phyloP scores from a whole-genome alignment of 202 grass and related monocot species.

The Hordeum pubiflorum region DNA sequence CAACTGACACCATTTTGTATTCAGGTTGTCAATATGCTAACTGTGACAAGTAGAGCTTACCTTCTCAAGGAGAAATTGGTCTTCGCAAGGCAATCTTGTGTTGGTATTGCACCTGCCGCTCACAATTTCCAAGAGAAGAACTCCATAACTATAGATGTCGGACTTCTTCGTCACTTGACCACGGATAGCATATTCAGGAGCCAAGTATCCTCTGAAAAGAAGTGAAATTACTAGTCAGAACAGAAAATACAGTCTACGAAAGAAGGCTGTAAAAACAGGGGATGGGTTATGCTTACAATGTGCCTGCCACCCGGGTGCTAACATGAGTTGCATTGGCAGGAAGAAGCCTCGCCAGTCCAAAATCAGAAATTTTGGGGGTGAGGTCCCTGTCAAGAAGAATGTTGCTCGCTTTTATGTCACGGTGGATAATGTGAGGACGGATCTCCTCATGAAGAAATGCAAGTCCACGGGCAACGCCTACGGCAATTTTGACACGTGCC shows the following conservation, averaged over 20 bases:
- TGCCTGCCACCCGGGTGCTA: conserved; percentile 83
- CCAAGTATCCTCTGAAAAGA: conserved; percentile 68
- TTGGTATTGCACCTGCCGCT: conserved; percentile 90
- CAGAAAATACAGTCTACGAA: neutral
- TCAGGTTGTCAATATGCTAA: neutral
- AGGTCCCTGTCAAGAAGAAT: conserved; percentile 89
- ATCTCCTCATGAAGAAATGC: conserved; percentile 94
- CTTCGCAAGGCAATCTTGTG: conserved; percentile 56
- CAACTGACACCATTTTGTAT: neutral
- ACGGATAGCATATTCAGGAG: conserved; percentile 87
- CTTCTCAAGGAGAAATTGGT: conserved; percentile 78
- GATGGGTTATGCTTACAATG: conserved; percentile 60
- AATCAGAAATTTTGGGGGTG: conserved; percentile 89
- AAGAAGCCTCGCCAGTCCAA: conserved; percentile 79
- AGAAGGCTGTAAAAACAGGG: neutral
- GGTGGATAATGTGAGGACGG: conserved; percentile 60
- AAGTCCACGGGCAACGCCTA: conserved; percentile 69
- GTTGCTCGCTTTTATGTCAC: conserved; percentile 97
- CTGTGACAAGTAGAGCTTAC: conserved; percentile 34
- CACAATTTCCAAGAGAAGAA: conserved; percentile 93
- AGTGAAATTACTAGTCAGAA: conserved; percentile 22
- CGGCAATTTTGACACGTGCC: conserved; percentile 62
- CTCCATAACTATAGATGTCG: conserved; percentile 83
- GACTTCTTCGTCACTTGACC: conserved; percentile 97
- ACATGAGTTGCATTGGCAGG: conserved; percentile 85